Base-by-base conservation (phyloP, 805 yeast genomes). In the Candida palmyrensis region DNA sequence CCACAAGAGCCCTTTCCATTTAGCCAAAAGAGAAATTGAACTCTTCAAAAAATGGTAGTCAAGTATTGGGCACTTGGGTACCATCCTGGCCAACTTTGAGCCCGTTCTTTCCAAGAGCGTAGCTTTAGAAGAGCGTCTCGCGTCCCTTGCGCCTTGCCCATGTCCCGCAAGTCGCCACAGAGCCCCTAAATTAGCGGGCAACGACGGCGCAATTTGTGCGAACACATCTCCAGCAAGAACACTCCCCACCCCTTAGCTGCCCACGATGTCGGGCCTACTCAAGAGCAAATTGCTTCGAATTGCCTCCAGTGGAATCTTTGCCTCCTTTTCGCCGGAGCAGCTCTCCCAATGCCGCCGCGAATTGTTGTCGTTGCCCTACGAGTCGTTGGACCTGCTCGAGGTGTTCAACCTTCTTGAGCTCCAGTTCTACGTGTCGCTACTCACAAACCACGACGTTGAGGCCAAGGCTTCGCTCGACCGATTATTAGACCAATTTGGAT, bases 391-490 rank as follows among this genome's bases (percentile, higher is more conserved):
- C 14, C 68, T 75, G n/a, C 55, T 71, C 32, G 75, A 71, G 34
- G 53, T 59, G 23, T 79, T 71, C 51, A 66, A 73, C 6, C 54
- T 89, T 19, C 63, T 79, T 42, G 95, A 86, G 52, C 69, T 86
- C 47, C 78, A 82, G 32, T 85, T 86, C 54, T 76, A 75, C 47
- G 63, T 88, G 12, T 61, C 79, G 4, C 55, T 89, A 23, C 49
- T 64, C 29, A 57, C 82, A n/a, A 66, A 74, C 32, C 71, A 77
- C 37, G 95, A 86, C 49, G 57, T 66, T 2, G 87, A 79, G 41
- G 96, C 96, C 8, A 75, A 80, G 44, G 57, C 73, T 8, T 61
- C 76, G 40, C 68, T 86, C 37, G 83, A 81, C 37, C 62, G 77
- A 29, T 51, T 89, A 11, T 53, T 72, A 22, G 96, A 89, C 49